Base-by-base conservation (phyloP, 371 early-diverging fungal species). In the Lichtheimia ornata region DNA sequence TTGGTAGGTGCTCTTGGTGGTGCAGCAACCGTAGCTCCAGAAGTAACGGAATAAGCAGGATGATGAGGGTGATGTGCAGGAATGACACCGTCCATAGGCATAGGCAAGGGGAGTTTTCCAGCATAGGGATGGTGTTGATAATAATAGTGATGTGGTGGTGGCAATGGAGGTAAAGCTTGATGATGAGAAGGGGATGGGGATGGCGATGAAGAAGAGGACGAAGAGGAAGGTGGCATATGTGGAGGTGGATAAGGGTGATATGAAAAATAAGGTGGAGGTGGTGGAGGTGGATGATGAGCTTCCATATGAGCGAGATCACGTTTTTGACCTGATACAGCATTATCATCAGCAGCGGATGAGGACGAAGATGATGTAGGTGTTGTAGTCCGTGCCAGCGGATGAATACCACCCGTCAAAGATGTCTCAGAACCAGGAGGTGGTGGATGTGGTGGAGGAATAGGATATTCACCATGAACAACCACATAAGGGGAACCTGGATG, bases 91-190 rank as follows among this genome's bases (percentile, higher is more conserved):
- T 53, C 28, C 55, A 56, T 42, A 53, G 59, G 52, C 15, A 35
- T 22, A 7, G 57, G 50, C 18, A 56, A 25, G 24, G 53, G 53
- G 15, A 53, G 45, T 41, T 42, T 47, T n/a, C 54, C 54, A n/a
- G 30, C 43, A 54, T 40, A 40, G 22, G 22, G 63, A 24, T 27
- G 35, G 27, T 56, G 50, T 53, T 63, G 58, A 59, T 43, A 61
- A 50, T 68, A 63, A 25, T 63, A 56, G 55, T 50, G 59, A 61
- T 28, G 44, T 5, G 50, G 52, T 49, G 28, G 41, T 59, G 53
- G 55, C 28, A 35, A 22, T 17, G 47, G 47, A 0, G n/a, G 47
- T 0, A 22, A 17, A 6, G n/a, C 18, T 47, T 41, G 53, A 41
- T 60, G 59, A 40, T 59, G 18, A 30, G 15, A 50, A 12, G 35